Conservation (phyloP, 2,329 filamentous ascomycete genomes). For the Herpotrichia juniperi region DNA sequence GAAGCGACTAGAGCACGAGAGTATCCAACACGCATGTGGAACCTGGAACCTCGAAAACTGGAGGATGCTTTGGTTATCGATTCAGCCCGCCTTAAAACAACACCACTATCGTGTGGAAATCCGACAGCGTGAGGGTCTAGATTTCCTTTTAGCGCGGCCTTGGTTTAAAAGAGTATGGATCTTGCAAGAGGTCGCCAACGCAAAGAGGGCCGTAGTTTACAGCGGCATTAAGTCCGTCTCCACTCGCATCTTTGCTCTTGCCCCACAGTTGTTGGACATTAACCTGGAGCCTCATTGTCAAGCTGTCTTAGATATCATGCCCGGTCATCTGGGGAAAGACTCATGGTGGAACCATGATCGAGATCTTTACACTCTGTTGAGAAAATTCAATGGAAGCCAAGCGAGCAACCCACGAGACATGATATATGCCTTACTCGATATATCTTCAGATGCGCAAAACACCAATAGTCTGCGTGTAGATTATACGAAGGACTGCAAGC, state of each 20-base stretch:
- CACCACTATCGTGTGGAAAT: too few relatives aligned
- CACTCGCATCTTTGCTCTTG: conserved; percentile 15
- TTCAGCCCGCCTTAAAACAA: too few relatives aligned
- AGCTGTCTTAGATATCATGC: conserved; percentile 29
- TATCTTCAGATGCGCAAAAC: conserved; percentile 19
- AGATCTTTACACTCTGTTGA: conserved; percentile 20
- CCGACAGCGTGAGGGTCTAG: too few relatives aligned
- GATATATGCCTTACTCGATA: conserved; percentile 26
- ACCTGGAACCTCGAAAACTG: too few relatives aligned
- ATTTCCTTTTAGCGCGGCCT: too few relatives aligned
- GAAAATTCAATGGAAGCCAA: conserved; percentile 21
- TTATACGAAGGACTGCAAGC: conserved; percentile 9
- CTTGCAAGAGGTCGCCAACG: conserved; percentile 29
- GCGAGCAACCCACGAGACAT: conserved; percentile 24
- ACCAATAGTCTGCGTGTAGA: conserved; percentile 9
- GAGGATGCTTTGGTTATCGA: too few relatives aligned
- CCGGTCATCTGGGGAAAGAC: conserved; percentile 9
- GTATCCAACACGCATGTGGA: too few relatives aligned
- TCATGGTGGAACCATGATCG: conserved; percentile 26
- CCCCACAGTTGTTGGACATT: conserved; percentile 6
- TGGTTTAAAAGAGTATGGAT: conserved; percentile 31
- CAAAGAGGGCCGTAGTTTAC: conserved; percentile 12
- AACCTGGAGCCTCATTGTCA: conserved; percentile 12
- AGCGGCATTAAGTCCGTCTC: conserved; percentile 18
- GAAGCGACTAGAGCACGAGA: too few relatives aligned